Conservation (phyloP, 768 basidiomycete genomes). For the Collybia mongolica region DNA sequence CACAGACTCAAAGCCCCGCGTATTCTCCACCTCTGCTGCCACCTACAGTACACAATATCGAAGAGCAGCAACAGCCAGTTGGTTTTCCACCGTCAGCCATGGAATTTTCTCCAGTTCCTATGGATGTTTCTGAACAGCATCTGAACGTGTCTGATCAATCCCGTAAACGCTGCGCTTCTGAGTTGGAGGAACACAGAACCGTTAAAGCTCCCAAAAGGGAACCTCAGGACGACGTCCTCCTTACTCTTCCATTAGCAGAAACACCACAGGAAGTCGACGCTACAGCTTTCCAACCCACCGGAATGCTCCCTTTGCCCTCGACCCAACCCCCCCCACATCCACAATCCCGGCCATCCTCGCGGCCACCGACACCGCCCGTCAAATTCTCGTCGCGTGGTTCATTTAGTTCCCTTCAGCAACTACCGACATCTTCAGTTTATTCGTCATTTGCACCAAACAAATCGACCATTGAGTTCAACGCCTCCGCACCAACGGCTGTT, state of each 20-base stretch:
- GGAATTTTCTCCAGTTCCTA: conserved; percentile 11
- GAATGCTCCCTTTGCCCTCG: conserved; percentile 8
- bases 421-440: conserved; percentile 17
- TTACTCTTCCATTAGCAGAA: conserved; percentile 22
- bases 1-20: conserved; percentile 1
- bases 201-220: conserved; percentile 49
- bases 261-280: conserved; percentile 11
- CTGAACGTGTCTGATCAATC: conserved; percentile 33
- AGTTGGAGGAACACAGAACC: conserved; percentile 38
- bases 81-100: conserved; percentile 13
- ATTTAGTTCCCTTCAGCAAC: conserved; percentile 26
- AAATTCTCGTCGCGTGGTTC: conserved; percentile 25
- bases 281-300: conserved; percentile 13
- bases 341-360: conserved; percentile 29
- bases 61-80: conserved; percentile 14
- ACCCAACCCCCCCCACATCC: conserved; percentile 11
- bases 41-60: conserved; percentile 10
- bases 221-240: conserved; percentile 40
- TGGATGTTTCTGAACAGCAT: conserved; percentile 22
- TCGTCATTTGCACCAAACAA: conserved; percentile 19
- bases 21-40: conserved; percentile 12
- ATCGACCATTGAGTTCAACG: conserved; percentile 19
- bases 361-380: conserved; percentile 34
- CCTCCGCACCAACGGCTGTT: conserved; percentile 14
- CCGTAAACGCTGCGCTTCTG: conserved; percentile 44